A percentile compares a stretch with the other conserved stretches of the same genome.
These are phyloP conservation scores for Scopulariopsis brevicaulis DNA, from an alignment of 2,329 filamentous ascomycete species.

Conservation along the genomic window DNA sequence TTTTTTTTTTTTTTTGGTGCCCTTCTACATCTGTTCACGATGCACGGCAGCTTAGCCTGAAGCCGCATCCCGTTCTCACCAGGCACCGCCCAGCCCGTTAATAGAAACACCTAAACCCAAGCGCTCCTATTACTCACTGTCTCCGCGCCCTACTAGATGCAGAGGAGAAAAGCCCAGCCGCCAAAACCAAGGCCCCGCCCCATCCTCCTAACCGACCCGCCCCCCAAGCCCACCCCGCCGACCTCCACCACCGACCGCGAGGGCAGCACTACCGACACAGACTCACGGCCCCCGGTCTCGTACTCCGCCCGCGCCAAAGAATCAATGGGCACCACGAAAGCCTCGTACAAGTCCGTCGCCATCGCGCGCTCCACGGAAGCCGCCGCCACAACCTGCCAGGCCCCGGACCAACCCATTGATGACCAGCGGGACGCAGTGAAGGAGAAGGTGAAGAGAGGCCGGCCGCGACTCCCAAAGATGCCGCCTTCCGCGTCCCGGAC, in stretches of 20 bases:
- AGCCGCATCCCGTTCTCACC: not conserved
- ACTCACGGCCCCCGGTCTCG: not conserved
- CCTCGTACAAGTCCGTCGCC: not conserved
- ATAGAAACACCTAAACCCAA: not conserved
- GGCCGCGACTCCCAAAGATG: not conserved
- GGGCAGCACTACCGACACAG: not conserved
- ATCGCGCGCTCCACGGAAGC: not conserved
- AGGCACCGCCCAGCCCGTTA: not conserved
- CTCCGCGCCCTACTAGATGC: not conserved
- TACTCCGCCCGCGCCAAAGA: slow-evolving; percentile 1
- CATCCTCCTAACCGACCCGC: slow-evolving; percentile 1
- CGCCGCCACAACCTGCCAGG: not conserved
- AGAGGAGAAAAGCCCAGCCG: slow-evolving; percentile 1
- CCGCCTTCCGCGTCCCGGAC: slow-evolving; percentile 4
- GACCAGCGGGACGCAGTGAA: not conserved
- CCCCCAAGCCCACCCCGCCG: not conserved
- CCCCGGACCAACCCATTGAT: not conserved
- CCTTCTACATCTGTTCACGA: not conserved
- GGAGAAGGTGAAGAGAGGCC: not conserved
- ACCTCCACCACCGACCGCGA: not conserved
- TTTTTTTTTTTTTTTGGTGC: not conserved
- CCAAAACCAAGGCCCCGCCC: not conserved
- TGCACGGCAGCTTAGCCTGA: not conserved
- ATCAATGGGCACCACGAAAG: not conserved
- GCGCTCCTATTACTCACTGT: not conserved